Percentiles rank a stretch among this genome's conserved stretches.
phyloP scores from a whole-genome alignment of 129 eudicot species.

The Tagetes patula region DNA sequence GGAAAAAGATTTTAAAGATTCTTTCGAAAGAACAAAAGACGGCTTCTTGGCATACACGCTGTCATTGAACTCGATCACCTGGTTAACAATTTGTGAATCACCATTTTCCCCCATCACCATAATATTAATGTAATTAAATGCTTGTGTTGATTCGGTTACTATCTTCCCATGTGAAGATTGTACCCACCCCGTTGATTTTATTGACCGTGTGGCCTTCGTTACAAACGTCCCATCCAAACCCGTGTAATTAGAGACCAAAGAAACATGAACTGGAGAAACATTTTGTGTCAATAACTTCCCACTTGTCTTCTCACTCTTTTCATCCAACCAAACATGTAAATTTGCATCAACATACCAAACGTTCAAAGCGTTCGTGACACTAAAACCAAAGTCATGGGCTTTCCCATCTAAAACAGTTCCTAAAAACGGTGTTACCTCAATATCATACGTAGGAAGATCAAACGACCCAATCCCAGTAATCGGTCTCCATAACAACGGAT shows the following conservation, averaged over 20 bases:
- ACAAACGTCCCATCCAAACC: constrained; percentile 61
- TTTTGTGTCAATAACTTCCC: constrained; percentile 50
- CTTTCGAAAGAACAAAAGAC: constrained; percentile 29
- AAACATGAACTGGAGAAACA: constrained; percentile 34
- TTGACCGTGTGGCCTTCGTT: constrained; percentile 49
- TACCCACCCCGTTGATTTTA: constrained; percentile 65
- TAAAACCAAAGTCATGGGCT: constrained; percentile 51
- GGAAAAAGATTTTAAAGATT: constrained; percentile 51
- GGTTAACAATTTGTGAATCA: constrained; percentile 57
- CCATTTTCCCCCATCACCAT: constrained; percentile 66
- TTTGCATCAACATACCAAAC: constrained; percentile 85
- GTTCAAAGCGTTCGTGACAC: constrained; percentile 73
- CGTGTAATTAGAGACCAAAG: constrained; percentile 45
- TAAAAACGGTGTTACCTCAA: constrained; percentile 76
- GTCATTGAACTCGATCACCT: constrained; percentile 49
- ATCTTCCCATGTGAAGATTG: constrained; percentile 65
- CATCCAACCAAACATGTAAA: constrained; percentile 77
- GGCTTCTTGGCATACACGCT: constrained; percentile 36
- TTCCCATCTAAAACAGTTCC: constrained; percentile 57
- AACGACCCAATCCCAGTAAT: constrained; percentile 78
- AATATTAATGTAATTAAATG: constrained; percentile 41
- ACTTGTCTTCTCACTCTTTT: constrained; percentile 38
- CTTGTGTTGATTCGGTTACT: constrained; percentile 58
- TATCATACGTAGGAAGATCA: constrained; percentile 77
- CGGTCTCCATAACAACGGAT: constrained; percentile 87